Base-by-base conservation (phyloP, 1,139 yeast species). In the Suhomyces guaymorum region DNA sequence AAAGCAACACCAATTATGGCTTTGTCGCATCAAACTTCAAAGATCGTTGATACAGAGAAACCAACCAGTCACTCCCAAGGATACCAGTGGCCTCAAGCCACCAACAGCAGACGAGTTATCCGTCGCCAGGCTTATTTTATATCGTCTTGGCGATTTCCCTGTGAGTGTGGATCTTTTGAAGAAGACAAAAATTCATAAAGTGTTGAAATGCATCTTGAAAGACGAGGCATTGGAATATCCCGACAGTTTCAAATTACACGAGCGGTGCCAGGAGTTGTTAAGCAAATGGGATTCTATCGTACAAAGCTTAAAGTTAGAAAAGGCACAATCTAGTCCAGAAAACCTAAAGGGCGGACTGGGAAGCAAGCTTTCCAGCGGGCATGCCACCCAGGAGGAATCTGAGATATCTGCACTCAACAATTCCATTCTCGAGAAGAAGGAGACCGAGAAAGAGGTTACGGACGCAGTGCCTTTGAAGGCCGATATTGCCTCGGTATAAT, bases 81-180 rank as follows among this genome's bases (percentile, higher is more conserved):
- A 65, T 37, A 57, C 65, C 12, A 53, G 44, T 30, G 49, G 48
- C 22, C 59, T 57, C 38, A 62, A 64, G 14, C 70, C 69, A 9
- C 73, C 73, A 4, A 59, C 80, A 4, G 71, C 74, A 4, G 76
- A 75, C 31, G 86, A 80, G 52, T 65, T 80, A 43, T 68, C 67
- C 48, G 65, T 75, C 11, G 75, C 81, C 3, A 49, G 81, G 28
- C 63, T 70, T 34, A 74, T 77, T 28, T 58, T 81, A 40, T 71
- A 73, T 47, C 70, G 78, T 52, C 71, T 63, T 48, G 74, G 51
- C 49, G 71, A 66, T 19, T 71, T 73, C 41, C 69, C 75, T 1
- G 78, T 82, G 15, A 78, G 73, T 29, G 73, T 76, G 32, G 78
- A 75, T n/a, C 57, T 73, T 38, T 60, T 75, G 41, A 73, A 55